Percentiles rank a stretch among this genome's conserved stretches.
These are phyloP conservation scores for Kickxella alabastrina DNA, from an alignment of 192 early-diverging fungal species.

Conservation along the genomic window DNA sequence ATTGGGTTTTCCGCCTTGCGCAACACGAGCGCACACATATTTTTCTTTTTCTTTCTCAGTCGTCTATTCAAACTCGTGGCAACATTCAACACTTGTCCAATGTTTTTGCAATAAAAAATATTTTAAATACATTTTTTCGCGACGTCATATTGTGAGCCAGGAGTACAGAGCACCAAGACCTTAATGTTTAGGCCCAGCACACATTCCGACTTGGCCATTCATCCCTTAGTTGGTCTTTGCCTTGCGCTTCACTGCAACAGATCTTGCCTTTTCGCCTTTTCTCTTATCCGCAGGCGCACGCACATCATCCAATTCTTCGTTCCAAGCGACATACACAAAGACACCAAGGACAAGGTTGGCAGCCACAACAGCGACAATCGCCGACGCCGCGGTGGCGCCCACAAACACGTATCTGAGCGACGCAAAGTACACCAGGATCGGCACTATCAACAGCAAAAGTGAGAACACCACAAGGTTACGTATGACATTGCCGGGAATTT, in stretches of 20 bases:
- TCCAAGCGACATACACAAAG: conserved; percentile 43
- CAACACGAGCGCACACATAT: neutral
- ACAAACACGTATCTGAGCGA: conserved; percentile 40
- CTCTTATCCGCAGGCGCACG: too few species aligned
- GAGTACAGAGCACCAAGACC: too few species aligned
- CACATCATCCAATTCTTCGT: conserved; percentile 18
- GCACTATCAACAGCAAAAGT: conserved; percentile 29
- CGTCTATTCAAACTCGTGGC: neutral
- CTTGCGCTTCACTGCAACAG: too few species aligned
- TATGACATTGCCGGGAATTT: conserved; percentile 33
- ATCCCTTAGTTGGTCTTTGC: too few species aligned
- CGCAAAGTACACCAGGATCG: conserved; percentile 41
- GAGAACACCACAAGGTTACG: conserved; percentile 41
- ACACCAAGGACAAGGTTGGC: conserved; percentile 42
- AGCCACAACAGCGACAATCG: conserved; percentile 38
- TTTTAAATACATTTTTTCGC: too few species aligned
- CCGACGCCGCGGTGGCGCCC: conserved; percentile 38
- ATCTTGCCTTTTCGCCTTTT: neutral
- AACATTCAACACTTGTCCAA: too few species aligned
- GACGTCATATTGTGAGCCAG: too few species aligned
- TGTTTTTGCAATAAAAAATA: too few species aligned
- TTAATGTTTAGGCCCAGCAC: too few species aligned
- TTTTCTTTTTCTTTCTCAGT: neutral
- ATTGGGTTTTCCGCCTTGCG: neutral
- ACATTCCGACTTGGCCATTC: too few species aligned